Conservation (phyloP, 129 eudicot species). For the Chrysanthemum seticuspe region DNA sequence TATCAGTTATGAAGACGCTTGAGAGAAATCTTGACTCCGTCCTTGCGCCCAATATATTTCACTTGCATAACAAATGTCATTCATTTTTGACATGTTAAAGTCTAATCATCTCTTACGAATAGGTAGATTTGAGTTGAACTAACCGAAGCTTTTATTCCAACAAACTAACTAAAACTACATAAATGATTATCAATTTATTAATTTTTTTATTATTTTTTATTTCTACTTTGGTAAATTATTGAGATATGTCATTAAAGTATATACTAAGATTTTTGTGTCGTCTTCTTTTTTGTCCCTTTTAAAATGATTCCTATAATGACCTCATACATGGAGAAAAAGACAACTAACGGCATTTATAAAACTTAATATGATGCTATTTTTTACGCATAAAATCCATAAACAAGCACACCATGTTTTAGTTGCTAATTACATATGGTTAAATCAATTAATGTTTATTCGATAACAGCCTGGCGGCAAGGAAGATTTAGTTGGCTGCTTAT, state of each 20-base stretch:
- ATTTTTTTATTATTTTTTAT: neutral
- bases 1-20: too few relatives aligned
- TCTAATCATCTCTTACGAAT: too few relatives aligned
- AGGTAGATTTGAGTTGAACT: too few relatives aligned
- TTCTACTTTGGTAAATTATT: neutral
- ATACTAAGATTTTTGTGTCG: neutral
- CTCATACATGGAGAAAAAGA: neutral
- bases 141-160: too few relatives aligned
- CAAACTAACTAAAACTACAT: too few relatives aligned
- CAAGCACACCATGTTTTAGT: neutral
- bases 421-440: neutral
- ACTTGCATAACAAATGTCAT: too few relatives aligned
- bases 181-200: neutral
- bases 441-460: neutral
- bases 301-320: slow-evolving; percentile 6
- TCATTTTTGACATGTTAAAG: too few relatives aligned
- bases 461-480: neutral
- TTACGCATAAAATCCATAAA: neutral
- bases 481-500: slow-evolving; percentile 11
- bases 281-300: neutral
- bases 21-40: too few relatives aligned
- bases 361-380: neutral
- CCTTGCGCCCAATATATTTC: too few relatives aligned
- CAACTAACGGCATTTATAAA: neutral
- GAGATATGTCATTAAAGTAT: neutral